A percentile compares a stretch with the other conserved stretches of the same genome.
phyloP scores from a whole-genome alignment of 805 yeast species.

The Saccharomycopsis olivae region DNA sequence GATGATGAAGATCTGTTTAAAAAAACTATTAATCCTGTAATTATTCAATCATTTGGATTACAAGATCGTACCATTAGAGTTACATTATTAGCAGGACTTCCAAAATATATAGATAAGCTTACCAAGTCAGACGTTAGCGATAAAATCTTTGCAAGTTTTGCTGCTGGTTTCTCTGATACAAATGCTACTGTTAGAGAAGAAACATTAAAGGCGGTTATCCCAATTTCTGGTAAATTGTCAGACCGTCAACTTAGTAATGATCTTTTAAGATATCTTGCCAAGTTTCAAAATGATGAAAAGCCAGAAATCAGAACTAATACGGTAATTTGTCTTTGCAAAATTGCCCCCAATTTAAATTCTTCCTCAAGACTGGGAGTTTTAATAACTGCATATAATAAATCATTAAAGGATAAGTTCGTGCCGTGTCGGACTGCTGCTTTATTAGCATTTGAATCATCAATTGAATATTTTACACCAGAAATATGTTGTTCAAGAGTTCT shows the following conservation, averaged over 20 bases:
- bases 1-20: conserved; percentile 31
- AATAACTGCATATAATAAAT: conserved; percentile 77
- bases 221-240: conserved; percentile 51
- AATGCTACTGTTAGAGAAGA: conserved; percentile 73
- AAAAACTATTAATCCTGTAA: conserved; percentile 42
- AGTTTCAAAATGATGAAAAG: conserved; percentile 64
- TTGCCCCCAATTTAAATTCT: conserved; percentile 47
- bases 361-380: conserved; percentile 56
- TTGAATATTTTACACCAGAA: conserved; percentile 58
- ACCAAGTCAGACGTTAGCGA: conserved; percentile 54
- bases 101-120: conserved; percentile 39
- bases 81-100: conserved; percentile 54
- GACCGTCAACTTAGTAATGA: conserved; percentile 84
- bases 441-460: conserved; percentile 54
- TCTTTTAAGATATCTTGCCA: conserved; percentile 67
- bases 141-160: conserved; percentile 53
- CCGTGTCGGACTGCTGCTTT: conserved; percentile 72
- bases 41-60: conserved; percentile 50
- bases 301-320: conserved; percentile 75
- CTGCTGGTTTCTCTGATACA: conserved; percentile 81
- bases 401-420: conserved; percentile 67
- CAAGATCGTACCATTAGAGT: conserved; percentile 74
- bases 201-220: conserved; percentile 54
- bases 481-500: conserved; percentile 72
- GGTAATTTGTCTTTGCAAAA: conserved; percentile 53